Percentiles rank a stretch among this genome's conserved stretches.
Evolutionary conservation across 2,329 filamentous ascomycete species (phyloP).

Genomic region (Gaeumannomyces sp.): DNA sequence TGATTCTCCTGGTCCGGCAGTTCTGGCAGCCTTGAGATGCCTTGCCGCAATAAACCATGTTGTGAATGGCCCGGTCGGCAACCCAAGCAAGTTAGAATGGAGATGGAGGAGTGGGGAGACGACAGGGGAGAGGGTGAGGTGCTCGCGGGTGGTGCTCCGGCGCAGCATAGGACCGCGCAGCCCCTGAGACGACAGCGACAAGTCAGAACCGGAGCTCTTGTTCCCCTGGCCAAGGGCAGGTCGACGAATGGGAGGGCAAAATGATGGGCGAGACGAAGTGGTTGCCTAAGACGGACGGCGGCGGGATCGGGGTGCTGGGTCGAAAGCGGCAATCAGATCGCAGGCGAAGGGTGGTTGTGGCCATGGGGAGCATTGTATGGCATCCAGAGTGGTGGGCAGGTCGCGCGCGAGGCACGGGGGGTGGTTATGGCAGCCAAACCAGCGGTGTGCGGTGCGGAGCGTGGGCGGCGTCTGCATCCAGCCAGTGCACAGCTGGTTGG

Average conservation of each 20-base stretch:
- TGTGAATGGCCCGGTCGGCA: constrained; percentile 1
- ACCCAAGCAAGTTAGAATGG: background rate
- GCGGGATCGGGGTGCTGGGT: constrained; percentile 11
- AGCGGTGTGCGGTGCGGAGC: background rate
- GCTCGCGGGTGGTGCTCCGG: background rate
- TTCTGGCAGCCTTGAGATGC: constrained; percentile 49
- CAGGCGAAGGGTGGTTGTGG: constrained; percentile 7
- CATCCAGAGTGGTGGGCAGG: background rate
- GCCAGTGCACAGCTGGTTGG: background rate
- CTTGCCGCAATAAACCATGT: constrained; percentile 52
- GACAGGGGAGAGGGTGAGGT: too few species aligned
- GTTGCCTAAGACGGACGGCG: constrained; percentile 10
- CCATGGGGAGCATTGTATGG: background rate
- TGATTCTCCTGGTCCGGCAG: constrained; percentile 48
- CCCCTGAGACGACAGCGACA: background rate
- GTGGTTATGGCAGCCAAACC: background rate
- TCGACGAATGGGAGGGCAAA: background rate
- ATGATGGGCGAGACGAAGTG: constrained; percentile 8
- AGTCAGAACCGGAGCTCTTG: background rate
- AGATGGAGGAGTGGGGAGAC: background rate
- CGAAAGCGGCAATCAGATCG: constrained; percentile 23
- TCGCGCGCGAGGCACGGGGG: too few species aligned
- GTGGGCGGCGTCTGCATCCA: background rate
- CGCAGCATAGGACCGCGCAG: too few species aligned
- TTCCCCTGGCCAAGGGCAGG: background rate